Base-by-base conservation (phyloP, 371 early-diverging fungal species). In the Nosema granulosis region DNA sequence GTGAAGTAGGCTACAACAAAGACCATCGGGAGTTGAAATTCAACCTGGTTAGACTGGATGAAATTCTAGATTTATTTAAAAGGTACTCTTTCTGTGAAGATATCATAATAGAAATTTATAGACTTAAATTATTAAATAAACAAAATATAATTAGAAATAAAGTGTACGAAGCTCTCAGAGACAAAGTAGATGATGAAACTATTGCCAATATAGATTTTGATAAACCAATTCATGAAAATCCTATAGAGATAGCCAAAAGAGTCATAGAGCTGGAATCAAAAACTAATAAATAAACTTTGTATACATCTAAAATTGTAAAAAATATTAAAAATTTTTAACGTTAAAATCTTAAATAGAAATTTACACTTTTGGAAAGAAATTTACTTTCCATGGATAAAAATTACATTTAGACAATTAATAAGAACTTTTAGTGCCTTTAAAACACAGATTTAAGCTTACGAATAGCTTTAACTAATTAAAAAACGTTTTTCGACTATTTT, bases 81-180 rank as follows among this genome's bases (percentile, higher is more conserved):
- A 32, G 75, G 12, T 3, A 75, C 38, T 11, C 75, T 18, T n/a
- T 71, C 22, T 70, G 57, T 26, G 65, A 52, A n/a, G 82, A 81
- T 28, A 78, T 81, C 29, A n/a, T 71, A 4, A 35, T 81, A 24
- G 54, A 70, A n/a, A 54, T 81, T 28, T 62, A 62, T 20, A 77
- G 74, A 66, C 31, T 72, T n/a, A 74, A 69, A 29, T 37, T 78
- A 9, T 34, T 75, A 18, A 52, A 75, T 38, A 80, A 78, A n/a
- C 82, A 81, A 34, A 75, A 75, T 37, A 71, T 51, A n/a, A 56
- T 81, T 4, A 70, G 82, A 54, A 57, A 68, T 34, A 77, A 75
- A 51, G 82, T 81, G 22, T 74, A 58, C 28, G n/a, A 29, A 31
- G 82, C 74, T 29, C 9, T 81, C 13, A 63, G 37, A 31, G 62